Evolutionary conservation across 768 basidiomycete genomes (phyloP).

Genomic region (Suillus variegatus): DNA sequence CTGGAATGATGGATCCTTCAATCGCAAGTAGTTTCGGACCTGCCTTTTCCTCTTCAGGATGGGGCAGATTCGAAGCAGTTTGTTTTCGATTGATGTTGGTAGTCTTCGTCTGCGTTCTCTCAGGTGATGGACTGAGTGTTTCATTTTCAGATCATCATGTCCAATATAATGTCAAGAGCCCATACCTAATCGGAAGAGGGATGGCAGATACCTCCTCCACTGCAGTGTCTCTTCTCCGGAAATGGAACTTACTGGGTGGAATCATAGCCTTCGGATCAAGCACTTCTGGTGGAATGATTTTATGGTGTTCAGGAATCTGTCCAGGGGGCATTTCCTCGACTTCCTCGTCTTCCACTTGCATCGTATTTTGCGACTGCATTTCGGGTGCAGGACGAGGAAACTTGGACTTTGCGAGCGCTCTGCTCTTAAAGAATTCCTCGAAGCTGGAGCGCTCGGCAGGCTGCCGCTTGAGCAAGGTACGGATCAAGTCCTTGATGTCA

Average conservation of each 20-base stretch:
- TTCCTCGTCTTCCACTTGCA: slow-evolving; percentile 27
- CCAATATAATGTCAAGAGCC: background rate
- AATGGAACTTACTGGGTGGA: slow-evolving; percentile 80
- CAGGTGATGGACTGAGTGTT: slow-evolving; percentile 20
- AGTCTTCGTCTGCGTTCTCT: slow-evolving; percentile 14
- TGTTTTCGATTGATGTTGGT: slow-evolving; percentile 15
- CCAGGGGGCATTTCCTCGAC: slow-evolving; percentile 33
- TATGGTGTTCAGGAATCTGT: slow-evolving; percentile 71
- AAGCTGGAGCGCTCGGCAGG: slow-evolving; percentile 86
- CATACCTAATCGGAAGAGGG: slow-evolving; percentile 24
- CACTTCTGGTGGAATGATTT: slow-evolving; percentile 76
- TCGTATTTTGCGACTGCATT: slow-evolving; percentile 14
- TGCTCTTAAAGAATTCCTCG: slow-evolving; percentile 88
- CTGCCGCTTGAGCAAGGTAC: slow-evolving; percentile 77
- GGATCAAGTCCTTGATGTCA: slow-evolving; percentile 89
- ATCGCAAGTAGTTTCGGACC: slow-evolving; percentile 41
- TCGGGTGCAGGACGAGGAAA: slow-evolving; percentile 55
- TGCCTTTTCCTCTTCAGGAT: slow-evolving; percentile 14
- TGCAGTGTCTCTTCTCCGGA: slow-evolving; percentile 41
- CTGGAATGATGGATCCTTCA: slow-evolving; percentile 71
- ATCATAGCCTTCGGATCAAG: slow-evolving; percentile 80
- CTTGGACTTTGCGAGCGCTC: slow-evolving; percentile 74
- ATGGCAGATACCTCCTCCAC: slow-evolving; percentile 16
- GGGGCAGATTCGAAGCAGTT: slow-evolving; percentile 14
- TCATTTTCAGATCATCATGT: slow-evolving; percentile 2